phyloP scores from a whole-genome alignment of 495 filamentous ascomycete genomes.

The Penicillium argentinense region DNA sequence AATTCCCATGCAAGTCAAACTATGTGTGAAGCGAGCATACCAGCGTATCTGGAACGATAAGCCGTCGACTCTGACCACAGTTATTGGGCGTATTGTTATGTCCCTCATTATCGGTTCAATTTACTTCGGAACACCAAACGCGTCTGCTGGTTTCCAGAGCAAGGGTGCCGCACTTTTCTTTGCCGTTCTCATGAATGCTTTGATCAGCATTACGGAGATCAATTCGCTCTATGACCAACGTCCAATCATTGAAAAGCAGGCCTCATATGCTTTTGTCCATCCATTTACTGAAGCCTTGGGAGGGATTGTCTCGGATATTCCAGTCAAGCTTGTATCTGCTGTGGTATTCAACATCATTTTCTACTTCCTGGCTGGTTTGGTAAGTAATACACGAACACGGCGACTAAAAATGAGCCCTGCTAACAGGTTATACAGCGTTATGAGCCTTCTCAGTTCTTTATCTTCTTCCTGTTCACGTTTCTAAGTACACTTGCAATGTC shows the following conservation, averaged over 20 bases:
- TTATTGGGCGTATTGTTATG: conserved; percentile 80
- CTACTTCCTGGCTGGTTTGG: conserved; percentile 59
- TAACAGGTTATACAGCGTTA: conserved; percentile 30
- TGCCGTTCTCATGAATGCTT: conserved; percentile 66
- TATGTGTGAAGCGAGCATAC: conserved; percentile 53
- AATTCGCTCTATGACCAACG: conserved; percentile 59
- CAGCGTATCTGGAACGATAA: conserved; percentile 70
- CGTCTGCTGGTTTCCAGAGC: conserved; percentile 69
- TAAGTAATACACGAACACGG: conserved; percentile 18
- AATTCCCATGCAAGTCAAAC: conserved; percentile 46
- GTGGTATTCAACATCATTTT: conserved; percentile 55
- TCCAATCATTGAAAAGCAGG: conserved; percentile 66
- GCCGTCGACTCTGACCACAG: conserved; percentile 66
- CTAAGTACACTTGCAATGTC: conserved; percentile 58
- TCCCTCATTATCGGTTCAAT: conserved; percentile 82
- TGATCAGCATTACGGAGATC: conserved; percentile 59
- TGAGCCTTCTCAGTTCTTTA: conserved; percentile 58
- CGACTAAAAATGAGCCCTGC: background rate
- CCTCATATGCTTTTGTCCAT: conserved; percentile 64
- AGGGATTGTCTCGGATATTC: conserved; percentile 59
- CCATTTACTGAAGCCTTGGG: conserved; percentile 61
- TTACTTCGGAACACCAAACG: conserved; percentile 74
- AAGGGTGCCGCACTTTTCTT: conserved; percentile 88
- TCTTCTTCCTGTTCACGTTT: conserved; percentile 59
- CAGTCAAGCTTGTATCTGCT: conserved; percentile 51